A percentile compares a stretch with the other conserved stretches of the same genome.
phyloP scores from a whole-genome alignment of 108 stramenopile genomes.

The Bacterosira constricta region DNA sequence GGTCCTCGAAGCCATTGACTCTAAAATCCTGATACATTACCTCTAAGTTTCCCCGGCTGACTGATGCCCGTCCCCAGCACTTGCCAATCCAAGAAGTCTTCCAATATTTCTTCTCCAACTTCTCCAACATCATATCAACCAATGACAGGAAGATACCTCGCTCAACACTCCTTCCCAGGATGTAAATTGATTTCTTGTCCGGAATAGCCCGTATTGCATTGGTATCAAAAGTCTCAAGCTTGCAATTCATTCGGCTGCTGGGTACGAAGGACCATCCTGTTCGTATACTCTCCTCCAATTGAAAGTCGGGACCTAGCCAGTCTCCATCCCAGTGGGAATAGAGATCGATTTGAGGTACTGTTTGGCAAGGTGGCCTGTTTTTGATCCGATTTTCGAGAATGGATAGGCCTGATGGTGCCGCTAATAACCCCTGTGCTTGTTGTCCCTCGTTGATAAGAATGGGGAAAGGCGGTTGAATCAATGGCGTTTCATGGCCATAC shows the following conservation, averaged over 20 bases:
- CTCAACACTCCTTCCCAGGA: constrained; percentile 41
- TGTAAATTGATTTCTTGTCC: constrained; percentile 33
- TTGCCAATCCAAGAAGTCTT: constrained; percentile 19
- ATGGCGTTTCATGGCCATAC: neutral
- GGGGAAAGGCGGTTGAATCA: constrained; percentile 7
- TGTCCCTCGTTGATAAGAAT: neutral
- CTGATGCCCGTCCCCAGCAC: constrained; percentile 42
- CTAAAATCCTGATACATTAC: constrained; percentile 46
- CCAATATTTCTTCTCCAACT: constrained; percentile 21
- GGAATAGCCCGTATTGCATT: constrained; percentile 13
- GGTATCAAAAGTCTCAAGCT: constrained; percentile 20
- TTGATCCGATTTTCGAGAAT: constrained; percentile 19
- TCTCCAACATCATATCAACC: constrained; percentile 21
- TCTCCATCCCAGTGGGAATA: constrained; percentile 35
- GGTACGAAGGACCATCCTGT: constrained; percentile 45
- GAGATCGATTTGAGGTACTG: neutral
- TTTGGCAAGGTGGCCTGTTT: constrained; percentile 9
- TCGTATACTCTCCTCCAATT: constrained; percentile 13
- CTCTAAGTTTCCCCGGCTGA: constrained; percentile 35
- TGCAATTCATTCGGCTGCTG: constrained; percentile 34
- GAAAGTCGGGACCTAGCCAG: constrained; percentile 37
- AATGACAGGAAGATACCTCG: constrained; percentile 42
- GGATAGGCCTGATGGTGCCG: neutral
- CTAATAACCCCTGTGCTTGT: neutral
- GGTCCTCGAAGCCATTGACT: constrained; percentile 22